Percentiles rank a stretch among this genome's conserved stretches.
phyloP scores from a whole-genome alignment of 1,139 yeast genomes.

The Maudiozyma humilis region DNA sequence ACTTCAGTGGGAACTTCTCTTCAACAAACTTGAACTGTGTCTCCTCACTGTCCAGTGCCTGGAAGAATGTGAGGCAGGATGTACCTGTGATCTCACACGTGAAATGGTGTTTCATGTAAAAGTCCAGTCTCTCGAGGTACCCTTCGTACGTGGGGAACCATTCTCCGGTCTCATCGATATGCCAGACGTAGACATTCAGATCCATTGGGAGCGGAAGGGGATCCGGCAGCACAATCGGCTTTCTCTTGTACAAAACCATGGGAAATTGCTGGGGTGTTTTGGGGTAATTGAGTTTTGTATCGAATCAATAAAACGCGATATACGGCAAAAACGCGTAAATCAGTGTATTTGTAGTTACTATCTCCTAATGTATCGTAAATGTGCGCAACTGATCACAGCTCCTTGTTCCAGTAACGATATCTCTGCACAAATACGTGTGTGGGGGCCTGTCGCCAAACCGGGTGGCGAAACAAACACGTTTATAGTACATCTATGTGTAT shows the following conservation, averaged over 20 bases:
- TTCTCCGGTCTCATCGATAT: conserved; percentile 76
- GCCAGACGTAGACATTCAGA: conserved; percentile 55
- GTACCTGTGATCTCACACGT: conserved; percentile 96
- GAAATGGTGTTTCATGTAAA: conserved; percentile 66
- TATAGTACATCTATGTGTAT: no score
- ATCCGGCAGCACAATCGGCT: conserved; percentile 51
- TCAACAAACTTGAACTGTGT: conserved; percentile 65
- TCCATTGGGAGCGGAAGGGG: conserved; percentile 52
- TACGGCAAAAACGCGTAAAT: no score
- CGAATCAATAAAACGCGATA: no score
- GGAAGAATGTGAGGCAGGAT: conserved; percentile 81
- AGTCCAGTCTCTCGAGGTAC: conserved; percentile 61
- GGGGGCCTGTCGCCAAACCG: no score
- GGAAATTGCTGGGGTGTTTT: neutral
- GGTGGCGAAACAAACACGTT: no score
- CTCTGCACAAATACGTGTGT: no score
- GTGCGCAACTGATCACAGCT: no score
- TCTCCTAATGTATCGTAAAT: no score
- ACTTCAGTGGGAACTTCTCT: conserved; percentile 77
- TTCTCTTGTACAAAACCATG: conserved; percentile 64
- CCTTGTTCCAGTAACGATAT: no score
- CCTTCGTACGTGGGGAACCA: conserved; percentile 75
- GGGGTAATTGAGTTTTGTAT: neutral
- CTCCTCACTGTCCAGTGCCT: conserved; percentile 74
- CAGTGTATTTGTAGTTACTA: no score